phyloP scores from a whole-genome alignment of 768 basidiomycete species.

The Kwoniella mangroviensis region DNA sequence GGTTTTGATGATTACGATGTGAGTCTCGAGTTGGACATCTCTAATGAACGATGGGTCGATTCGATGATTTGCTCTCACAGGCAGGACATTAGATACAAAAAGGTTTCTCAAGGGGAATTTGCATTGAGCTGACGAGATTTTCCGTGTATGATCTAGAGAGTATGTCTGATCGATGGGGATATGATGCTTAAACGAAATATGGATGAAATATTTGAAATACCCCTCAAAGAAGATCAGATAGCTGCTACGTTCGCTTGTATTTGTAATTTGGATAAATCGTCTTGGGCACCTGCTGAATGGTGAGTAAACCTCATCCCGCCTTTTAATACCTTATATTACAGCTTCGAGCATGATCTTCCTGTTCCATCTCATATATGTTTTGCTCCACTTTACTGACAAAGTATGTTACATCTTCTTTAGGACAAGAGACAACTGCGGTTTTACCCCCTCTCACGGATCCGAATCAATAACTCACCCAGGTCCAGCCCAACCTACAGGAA shows the following conservation, averaged over 20 bases:
- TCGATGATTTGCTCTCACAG: no score
- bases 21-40: background rate
- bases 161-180: conserved; percentile 43
- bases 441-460: conserved; percentile 59
- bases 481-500: conserved; percentile 64
- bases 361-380: background rate
- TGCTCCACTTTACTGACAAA: background rate
- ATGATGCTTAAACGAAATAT: conserved; percentile 41
- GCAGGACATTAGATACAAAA: no score
- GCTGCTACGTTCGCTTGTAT: conserved; percentile 87
- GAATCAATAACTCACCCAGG: conserved; percentile 61
- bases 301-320: conserved; percentile 37
- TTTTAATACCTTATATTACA: no score
- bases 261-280: conserved; percentile 81
- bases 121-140: background rate
- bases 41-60: background rate
- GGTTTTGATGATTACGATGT: conserved; percentile 55
- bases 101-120: background rate
- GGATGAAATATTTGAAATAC: conserved; percentile 38
- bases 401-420: conserved; percentile 59
- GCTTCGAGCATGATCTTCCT: no score
- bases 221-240: conserved; percentile 65
- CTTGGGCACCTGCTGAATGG: conserved; percentile 89
- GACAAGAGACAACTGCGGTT: conserved; percentile 87
- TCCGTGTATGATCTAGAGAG: conserved; percentile 15